Percentiles rank a stretch among this genome's conserved stretches.
Conservation (phyloP, 2,329 filamentous ascomycete species). For the Thermothelomyces thermophilus region DNA sequence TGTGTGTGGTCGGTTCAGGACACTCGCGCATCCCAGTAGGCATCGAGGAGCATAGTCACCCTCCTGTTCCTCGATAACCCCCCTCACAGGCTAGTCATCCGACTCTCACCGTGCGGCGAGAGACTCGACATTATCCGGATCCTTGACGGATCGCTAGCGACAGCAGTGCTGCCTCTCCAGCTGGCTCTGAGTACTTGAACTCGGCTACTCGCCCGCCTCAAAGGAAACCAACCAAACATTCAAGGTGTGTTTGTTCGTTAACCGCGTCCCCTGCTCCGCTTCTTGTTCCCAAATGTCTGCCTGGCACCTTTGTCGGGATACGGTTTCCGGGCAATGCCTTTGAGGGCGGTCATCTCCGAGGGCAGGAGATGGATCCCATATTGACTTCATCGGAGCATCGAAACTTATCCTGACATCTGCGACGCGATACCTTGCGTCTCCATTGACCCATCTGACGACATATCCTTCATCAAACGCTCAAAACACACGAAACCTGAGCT, state of each 20-base stretch:
- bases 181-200: constrained; percentile 25
- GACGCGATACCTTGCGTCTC: too few relatives aligned
- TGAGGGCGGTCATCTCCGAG: too few relatives aligned
- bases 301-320: background rate
- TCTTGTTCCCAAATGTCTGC: background rate
- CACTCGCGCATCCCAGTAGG: too few relatives aligned
- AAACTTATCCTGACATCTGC: too few relatives aligned
- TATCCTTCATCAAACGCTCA: too few relatives aligned
- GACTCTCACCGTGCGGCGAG: constrained; percentile 11
- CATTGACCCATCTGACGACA: too few relatives aligned
- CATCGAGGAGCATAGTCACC: too few relatives aligned
- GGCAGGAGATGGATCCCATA: too few relatives aligned
- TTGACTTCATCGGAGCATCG: too few relatives aligned
- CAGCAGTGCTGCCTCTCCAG: constrained; percentile 28
- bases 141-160: constrained; percentile 27
- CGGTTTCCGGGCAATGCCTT: background rate
- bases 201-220: constrained; percentile 5
- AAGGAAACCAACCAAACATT: constrained; percentile 6
- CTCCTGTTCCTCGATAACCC: too few relatives aligned
- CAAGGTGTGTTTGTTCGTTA: constrained; percentile 9
- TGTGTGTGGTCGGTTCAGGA: constrained; percentile 6
- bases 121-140: constrained; percentile 20
- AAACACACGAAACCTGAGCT: background rate
- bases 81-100: constrained; percentile 13
- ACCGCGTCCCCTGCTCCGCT: background rate